phyloP scores from a whole-genome alignment of 2,329 filamentous ascomycete genomes.

The Ophiostoma perfectum region DNA sequence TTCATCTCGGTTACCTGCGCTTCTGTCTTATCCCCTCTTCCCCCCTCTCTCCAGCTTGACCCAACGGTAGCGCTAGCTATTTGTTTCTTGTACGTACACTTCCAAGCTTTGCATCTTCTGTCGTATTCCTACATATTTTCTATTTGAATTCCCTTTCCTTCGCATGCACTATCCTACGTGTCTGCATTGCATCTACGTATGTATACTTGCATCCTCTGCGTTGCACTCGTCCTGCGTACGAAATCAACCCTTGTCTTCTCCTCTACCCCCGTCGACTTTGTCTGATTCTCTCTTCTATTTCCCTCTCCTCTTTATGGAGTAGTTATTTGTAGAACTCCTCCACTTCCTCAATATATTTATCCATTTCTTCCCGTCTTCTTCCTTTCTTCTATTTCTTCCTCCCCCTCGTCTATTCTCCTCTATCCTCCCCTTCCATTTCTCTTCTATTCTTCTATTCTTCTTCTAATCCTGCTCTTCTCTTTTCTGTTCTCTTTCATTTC shows the following conservation, averaged over 20 bases:
- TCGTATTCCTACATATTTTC: background rate
- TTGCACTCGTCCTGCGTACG: conserved; percentile 13
- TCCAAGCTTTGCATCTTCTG: no score
- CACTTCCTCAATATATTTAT: background rate
- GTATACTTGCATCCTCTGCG: background rate
- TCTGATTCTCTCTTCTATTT: background rate
- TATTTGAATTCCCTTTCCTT: background rate
- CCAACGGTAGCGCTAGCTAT: background rate
- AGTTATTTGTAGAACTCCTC: background rate
- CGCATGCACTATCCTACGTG: background rate
- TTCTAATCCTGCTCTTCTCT: background rate
- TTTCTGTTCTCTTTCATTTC: background rate
- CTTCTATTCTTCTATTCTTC: background rate
- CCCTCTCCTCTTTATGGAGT: no score
- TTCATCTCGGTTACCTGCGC: background rate
- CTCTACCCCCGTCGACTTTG: conserved; percentile 1
- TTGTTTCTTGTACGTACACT: background rate
- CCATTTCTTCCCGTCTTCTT: conserved; percentile 8
- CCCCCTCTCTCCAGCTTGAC: background rate
- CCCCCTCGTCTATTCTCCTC: conserved; percentile 7
- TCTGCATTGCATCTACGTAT: background rate
- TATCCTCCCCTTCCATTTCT: background rate
- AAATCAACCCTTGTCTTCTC: background rate
- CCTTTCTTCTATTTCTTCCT: conserved; percentile 8
- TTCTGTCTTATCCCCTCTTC: background rate